A percentile compares a stretch with the other conserved stretches of the same genome.
Evolutionary conservation across 495 filamentous ascomycete species (phyloP).

Genomic region (Tuber aestivum): DNA sequence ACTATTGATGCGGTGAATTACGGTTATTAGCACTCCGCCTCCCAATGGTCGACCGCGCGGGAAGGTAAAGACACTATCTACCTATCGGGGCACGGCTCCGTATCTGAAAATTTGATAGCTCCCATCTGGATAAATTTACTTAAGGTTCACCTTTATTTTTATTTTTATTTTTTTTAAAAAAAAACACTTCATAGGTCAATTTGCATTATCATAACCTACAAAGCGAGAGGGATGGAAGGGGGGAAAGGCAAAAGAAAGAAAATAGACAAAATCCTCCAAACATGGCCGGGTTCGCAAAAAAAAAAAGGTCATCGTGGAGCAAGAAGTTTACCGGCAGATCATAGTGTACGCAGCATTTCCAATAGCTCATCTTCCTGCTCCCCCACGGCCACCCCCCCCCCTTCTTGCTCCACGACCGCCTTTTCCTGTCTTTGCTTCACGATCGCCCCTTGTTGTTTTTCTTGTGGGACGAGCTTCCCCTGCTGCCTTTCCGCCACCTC

Average conservation of each 20-base stretch:
- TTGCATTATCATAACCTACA: neutral
- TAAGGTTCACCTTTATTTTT: too few relatives aligned
- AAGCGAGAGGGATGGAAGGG: too few relatives aligned
- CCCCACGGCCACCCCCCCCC: too few relatives aligned
- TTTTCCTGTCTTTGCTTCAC: neutral
- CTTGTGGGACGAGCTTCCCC: neutral
- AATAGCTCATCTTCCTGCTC: neutral
- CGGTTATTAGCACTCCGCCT: too few relatives aligned
- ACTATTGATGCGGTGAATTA: too few relatives aligned
- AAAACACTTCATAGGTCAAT: neutral
- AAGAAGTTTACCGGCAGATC: neutral
- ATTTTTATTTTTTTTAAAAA: too few relatives aligned
- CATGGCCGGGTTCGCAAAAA: neutral
- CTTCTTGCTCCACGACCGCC: neutral
- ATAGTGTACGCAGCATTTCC: neutral
- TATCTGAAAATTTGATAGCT: neutral
- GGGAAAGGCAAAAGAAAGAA: neutral
- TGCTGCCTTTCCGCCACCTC: neutral
- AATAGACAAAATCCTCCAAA: neutral
- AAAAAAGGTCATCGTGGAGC: neutral
- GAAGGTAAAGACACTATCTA: neutral
- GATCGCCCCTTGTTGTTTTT: too few relatives aligned
- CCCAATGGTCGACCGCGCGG: neutral
- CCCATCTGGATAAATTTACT: neutral
- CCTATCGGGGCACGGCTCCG: neutral